Evolutionary conservation across 73 alveolate species (phyloP).

Genomic region (Durusdinium trenchii): DNA sequence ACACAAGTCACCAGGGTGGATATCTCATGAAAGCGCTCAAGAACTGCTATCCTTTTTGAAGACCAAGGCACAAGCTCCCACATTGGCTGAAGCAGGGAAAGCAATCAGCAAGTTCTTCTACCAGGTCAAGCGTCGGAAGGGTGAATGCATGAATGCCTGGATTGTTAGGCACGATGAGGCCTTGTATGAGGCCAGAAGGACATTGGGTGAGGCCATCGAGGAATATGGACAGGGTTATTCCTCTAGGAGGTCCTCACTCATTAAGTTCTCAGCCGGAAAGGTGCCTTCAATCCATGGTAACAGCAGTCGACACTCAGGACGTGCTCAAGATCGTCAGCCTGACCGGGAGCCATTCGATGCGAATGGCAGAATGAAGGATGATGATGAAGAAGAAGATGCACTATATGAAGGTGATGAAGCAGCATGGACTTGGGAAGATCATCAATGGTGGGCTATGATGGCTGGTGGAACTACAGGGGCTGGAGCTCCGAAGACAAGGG

Average conservation of each 20-base stretch:
- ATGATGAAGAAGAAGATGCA: no score
- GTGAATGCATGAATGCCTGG: conserved; percentile 28
- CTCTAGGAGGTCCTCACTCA: no score
- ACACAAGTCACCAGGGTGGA: conserved; percentile 38
- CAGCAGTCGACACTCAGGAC: no score
- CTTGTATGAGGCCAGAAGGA: not conserved
- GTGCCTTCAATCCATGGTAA: no score
- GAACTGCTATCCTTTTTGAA: not conserved
- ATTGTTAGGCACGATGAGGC: not conserved
- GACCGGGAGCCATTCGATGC: not conserved
- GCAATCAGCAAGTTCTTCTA: conserved; percentile 3
- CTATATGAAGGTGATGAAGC: not conserved
- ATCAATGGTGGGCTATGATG: not conserved
- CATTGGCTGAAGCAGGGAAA: conserved; percentile 3
- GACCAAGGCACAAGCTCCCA: not conserved
- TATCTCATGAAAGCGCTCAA: not conserved
- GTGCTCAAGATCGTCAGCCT: not conserved
- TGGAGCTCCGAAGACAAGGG: no score
- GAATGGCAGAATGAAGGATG: not conserved
- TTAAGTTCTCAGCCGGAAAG: no score
- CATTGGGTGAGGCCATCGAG: not conserved
- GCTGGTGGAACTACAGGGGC: not conserved
- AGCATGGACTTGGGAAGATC: no score
- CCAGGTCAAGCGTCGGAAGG: not conserved
- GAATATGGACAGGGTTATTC: not conserved